phyloP scores from a whole-genome alignment of 805 yeast species.

The Candida ascalaphidarum region DNA sequence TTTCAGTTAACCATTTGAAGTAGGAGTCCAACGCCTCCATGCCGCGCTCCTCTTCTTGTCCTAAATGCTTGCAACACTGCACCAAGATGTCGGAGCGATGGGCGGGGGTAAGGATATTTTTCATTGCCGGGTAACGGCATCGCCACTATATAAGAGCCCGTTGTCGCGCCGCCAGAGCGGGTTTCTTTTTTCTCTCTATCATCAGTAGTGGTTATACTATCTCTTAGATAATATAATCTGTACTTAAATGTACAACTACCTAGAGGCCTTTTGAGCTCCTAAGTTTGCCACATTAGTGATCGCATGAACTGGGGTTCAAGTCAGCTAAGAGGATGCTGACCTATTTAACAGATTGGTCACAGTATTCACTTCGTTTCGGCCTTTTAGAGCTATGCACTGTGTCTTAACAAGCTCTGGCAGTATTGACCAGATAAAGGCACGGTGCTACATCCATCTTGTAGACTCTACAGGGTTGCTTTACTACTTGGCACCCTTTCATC shows the following conservation, averaged over 20 bases:
- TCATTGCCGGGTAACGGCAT: too few relatives aligned
- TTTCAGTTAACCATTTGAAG: slow-evolving; percentile 47
- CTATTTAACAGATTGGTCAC: slow-evolving; percentile 68
- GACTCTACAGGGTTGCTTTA: too few relatives aligned
- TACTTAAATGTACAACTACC: slow-evolving; percentile 23
- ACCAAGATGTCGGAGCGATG: too few relatives aligned
- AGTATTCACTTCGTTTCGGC: slow-evolving; percentile 69
- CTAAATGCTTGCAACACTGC: too few relatives aligned
- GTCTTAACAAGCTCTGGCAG: slow-evolving; percentile 25
- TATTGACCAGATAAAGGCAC: slow-evolving; percentile 36
- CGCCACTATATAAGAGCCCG: too few relatives aligned
- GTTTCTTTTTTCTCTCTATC: too few relatives aligned
- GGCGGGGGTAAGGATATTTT: too few relatives aligned
- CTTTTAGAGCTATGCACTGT: slow-evolving; percentile 49
- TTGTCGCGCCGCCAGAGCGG: too few relatives aligned
- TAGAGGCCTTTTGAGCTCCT: slow-evolving; percentile 33
- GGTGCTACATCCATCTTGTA: slow-evolving; percentile 36
- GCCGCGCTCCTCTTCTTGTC: too few relatives aligned
- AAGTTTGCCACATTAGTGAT: slow-evolving; percentile 36
- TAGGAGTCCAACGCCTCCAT: slow-evolving; percentile 14
- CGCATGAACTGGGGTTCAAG: slow-evolving; percentile 30
- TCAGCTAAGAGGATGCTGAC: slow-evolving; percentile 71
- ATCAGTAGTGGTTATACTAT: slow-evolving; percentile 82
- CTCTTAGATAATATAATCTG: slow-evolving; percentile 52
- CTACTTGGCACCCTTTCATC: too few relatives aligned